A percentile compares a stretch with the other conserved stretches of the same genome.
These are phyloP conservation scores for Thymus mandschuricus DNA, from an alignment of 257 asterid genomes.

Conservation along the genomic window DNA sequence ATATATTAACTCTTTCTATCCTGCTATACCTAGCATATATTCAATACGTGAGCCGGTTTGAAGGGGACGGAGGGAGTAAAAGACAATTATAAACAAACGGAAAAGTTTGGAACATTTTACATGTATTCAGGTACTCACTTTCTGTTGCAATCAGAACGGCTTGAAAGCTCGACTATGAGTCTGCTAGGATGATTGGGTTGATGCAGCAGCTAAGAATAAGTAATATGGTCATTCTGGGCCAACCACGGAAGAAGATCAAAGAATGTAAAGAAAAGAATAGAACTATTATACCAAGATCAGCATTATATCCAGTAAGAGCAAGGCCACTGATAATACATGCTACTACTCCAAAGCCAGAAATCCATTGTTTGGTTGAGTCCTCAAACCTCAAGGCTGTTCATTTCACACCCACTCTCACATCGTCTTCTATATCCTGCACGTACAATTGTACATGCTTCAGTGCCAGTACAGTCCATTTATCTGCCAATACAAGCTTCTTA, in stretches of 20 bases:
- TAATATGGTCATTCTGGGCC: conserved; percentile 78
- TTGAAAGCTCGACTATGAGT: conserved; percentile 65
- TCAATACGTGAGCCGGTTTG: too few species aligned
- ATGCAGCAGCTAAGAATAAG: conserved; percentile 59
- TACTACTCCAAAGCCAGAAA: conserved; percentile 73
- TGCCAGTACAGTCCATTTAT: neutral
- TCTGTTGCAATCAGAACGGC: conserved; percentile 74
- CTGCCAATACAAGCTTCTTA: conserved; percentile 18
- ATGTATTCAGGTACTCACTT: conserved; percentile 49
- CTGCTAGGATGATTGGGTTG: conserved; percentile 85
- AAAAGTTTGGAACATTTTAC: neutral
- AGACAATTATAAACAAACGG: too few species aligned
- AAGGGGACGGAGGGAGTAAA: too few species aligned
- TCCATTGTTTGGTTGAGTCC: conserved; percentile 78
- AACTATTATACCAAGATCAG: conserved; percentile 58
- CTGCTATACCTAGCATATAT: too few species aligned
- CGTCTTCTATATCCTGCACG: conserved; percentile 86
- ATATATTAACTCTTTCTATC: too few species aligned
- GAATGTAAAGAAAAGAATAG: neutral
- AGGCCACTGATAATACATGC: too few species aligned
- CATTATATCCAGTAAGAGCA: conserved; percentile 70
- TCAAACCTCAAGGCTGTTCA: conserved; percentile 92
- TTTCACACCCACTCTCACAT: conserved; percentile 80
- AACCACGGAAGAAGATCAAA: conserved; percentile 24
- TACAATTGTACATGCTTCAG: conserved; percentile 10